These are phyloP conservation scores for Ogataea zsoltii DNA, from an alignment of 805 yeast genomes.

Conservation along the genomic window DNA sequence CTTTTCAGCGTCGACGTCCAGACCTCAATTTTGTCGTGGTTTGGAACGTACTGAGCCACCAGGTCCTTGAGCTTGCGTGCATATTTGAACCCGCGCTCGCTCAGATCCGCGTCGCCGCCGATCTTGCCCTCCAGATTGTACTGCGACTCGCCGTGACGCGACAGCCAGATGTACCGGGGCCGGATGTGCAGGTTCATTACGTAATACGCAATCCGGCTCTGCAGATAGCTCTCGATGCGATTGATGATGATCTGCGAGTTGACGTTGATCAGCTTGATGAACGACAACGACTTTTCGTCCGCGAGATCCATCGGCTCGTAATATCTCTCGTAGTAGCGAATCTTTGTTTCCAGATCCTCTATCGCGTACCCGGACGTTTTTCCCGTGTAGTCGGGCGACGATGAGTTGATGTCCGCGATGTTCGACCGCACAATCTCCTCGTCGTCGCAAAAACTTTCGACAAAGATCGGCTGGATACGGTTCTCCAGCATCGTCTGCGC, in stretches of 20 bases:
- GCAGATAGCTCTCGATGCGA: conserved; percentile 82
- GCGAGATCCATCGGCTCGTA: conserved; percentile 74
- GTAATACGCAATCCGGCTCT: conserved; percentile 90
- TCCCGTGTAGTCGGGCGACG: conserved; percentile 78
- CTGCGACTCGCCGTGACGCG: conserved; percentile 94
- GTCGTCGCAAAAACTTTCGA: conserved; percentile 91
- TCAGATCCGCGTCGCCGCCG: conserved; percentile 90
- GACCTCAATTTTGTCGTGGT: conserved; percentile 71
- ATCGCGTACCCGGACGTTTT: conserved; percentile 72
- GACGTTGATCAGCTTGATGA: conserved; percentile 84
- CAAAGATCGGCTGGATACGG: conserved; percentile 83
- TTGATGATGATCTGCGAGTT: conserved; percentile 87
- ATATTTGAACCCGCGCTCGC: conserved; percentile 81
- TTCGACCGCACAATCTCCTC: conserved; percentile 74
- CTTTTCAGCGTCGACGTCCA: conserved; percentile 94
- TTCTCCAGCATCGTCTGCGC: conserved; percentile 55
- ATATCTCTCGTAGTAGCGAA: conserved; percentile 66
- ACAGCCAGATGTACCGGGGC: conserved; percentile 89
- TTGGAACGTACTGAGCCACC: conserved; percentile 63
- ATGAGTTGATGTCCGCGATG: conserved; percentile 80
- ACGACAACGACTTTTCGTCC: conserved; percentile 67
- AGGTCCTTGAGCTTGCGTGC: conserved; percentile 79
- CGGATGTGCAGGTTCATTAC: conserved; percentile 94
- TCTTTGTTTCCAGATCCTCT: conserved; percentile 70
- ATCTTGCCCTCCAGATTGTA: conserved; percentile 92